Base-by-base conservation (phyloP, 192 early-diverging fungal genomes). In the Pilobolus umbonatus region DNA sequence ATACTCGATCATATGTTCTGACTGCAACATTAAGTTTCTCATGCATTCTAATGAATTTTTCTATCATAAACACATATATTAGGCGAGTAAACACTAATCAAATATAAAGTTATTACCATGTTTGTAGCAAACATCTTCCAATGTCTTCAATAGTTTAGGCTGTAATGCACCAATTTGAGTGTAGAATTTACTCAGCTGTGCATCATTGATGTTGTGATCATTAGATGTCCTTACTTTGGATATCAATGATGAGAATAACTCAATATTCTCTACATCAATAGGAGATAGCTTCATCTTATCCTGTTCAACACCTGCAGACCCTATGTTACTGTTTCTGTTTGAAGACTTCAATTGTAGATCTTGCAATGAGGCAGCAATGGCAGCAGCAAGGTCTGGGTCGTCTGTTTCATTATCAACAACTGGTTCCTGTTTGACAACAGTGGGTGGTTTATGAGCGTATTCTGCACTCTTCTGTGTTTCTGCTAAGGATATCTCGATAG, bases 401-500 rank as follows among this genome's bases (percentile, higher is more conserved):
- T 56, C 43, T 53, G 40, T n/a, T 12, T 47, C 8, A 35, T n/a
- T n/a, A 52, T 26, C 15, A 34, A 32, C 0, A 36, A 49, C 44
- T 55, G 54, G 32, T 54, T 57, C 40, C 14, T 29, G 9, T 44
- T 21, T 42, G 21, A 57, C 26, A 5, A 14, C 15, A 28, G 12
- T 17, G n/a, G 24, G 11, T 24, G 14, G 1, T 32, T 57, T 45
- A n/a, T 21, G 32, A 19, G 32, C 32, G 17, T 22, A 35, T 31
- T 14, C 39, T 47, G 57, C 61, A 55, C 71, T 84, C 54, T 53
- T 75, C 64, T 83, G 75, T 25, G 80, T 61, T 50, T 93, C 91
- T 57, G 91, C 82, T 29, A 99, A 67, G 0, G 94, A 96, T 14
- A 91, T 75, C 45, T 89, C 91, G 58, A 99, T 99, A 3, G 96